phyloP scores from a whole-genome alignment of 495 filamentous ascomycete species.

The Viridothelium virens region DNA sequence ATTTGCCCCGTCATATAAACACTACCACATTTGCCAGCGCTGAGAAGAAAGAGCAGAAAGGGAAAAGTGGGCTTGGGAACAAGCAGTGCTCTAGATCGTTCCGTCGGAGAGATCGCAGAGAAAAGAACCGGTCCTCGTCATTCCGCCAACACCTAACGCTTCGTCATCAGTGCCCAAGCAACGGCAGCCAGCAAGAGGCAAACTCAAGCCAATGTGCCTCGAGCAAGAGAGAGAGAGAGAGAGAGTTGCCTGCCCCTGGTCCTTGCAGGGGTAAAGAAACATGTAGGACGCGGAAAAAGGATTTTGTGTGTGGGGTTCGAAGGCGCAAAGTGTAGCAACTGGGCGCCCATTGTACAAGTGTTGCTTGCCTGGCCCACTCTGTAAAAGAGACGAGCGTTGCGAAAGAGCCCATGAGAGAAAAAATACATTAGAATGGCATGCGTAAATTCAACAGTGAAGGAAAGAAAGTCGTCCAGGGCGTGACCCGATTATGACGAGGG shows the following conservation, averaged over 20 bases:
- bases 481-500: background rate
- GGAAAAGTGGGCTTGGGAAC: background rate
- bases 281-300: background rate
- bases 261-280: background rate
- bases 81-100: slow-evolving; percentile 6
- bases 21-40: slow-evolving; percentile 9
- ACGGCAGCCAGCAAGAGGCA: slow-evolving; percentile 5
- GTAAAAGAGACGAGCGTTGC: background rate
- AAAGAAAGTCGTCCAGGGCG: background rate
- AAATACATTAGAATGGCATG: slow-evolving; percentile 12
- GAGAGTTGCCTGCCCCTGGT: slow-evolving; percentile 5
- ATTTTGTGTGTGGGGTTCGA: background rate
- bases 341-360: slow-evolving; percentile 1
- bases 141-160: slow-evolving; percentile 9
- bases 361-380: slow-evolving; percentile 1
- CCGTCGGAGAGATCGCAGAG: background rate
- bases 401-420: background rate
- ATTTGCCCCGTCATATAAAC: slow-evolving; percentile 2
- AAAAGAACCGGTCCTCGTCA: background rate
- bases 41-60: background rate
- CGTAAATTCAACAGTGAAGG: slow-evolving; percentile 5
- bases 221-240: background rate
- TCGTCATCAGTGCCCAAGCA: slow-evolving; percentile 2
- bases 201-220: background rate
- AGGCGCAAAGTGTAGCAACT: background rate